Evolutionary conservation across 202 grass and related monocot species (phyloP).

Genomic region (Cymbopogon flexuosus): DNA sequence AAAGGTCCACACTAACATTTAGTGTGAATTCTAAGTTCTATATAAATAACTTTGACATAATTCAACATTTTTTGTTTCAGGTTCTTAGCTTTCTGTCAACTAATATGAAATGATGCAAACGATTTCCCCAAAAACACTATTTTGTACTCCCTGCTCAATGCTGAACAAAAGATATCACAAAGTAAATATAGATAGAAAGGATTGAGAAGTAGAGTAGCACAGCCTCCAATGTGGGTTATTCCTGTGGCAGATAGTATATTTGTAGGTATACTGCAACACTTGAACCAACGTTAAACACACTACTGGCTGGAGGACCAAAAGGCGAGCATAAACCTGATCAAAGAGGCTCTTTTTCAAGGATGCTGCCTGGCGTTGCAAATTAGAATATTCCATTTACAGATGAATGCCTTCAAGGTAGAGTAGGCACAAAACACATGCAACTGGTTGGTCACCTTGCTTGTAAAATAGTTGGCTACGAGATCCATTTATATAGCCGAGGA

Average conservation of each 20-base stretch:
- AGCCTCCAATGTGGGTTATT: background rate
- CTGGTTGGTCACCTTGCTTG: slow-evolving; percentile 4
- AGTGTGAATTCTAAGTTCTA: background rate
- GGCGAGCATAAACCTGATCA: slow-evolving; percentile 54
- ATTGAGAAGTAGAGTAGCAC: background rate
- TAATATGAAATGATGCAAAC: slow-evolving; percentile 2
- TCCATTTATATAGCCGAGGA: slow-evolving; percentile 53
- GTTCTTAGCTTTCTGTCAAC: slow-evolving; percentile 23
- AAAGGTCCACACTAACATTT: background rate
- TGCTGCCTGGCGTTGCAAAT: slow-evolving; percentile 63
- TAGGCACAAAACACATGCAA: slow-evolving; percentile 23
- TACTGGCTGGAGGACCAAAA: background rate
- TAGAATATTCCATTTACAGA: slow-evolving; percentile 64
- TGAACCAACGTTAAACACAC: background rate
- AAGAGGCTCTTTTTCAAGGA: slow-evolving; percentile 71
- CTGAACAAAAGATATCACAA: background rate
- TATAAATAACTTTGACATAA: background rate
- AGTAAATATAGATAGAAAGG: background rate
- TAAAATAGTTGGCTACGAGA: slow-evolving; percentile 21
- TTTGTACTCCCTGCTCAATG: background rate
- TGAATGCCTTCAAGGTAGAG: slow-evolving; percentile 16
- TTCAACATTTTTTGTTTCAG: slow-evolving; percentile 8
- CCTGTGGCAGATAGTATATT: background rate
- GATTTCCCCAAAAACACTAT: background rate
- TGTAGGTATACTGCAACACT: background rate